Conservation (phyloP, 2,329 filamentous ascomycete species). For the Penicillium crustosum region DNA sequence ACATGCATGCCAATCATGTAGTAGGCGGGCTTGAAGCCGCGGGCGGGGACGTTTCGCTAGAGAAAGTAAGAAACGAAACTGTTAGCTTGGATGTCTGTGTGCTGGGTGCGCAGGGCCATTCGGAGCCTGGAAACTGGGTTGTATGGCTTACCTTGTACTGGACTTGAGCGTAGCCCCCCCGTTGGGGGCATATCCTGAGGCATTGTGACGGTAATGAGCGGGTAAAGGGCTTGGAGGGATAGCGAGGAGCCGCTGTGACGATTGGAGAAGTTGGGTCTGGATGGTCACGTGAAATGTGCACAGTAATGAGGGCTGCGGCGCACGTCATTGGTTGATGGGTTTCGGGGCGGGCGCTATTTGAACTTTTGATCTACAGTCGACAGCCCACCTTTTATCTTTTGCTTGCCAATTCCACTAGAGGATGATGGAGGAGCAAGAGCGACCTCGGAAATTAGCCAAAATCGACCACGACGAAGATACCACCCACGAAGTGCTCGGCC, state of each 20-base stretch:
- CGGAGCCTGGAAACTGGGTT: neutral
- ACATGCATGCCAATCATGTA: conserved; percentile 74
- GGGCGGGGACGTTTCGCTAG: conserved; percentile 86
- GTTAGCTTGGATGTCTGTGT: conserved; percentile 9
- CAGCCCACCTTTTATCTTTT: conserved; percentile 11
- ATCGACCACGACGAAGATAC: conserved; percentile 39
- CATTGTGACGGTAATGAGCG: conserved; percentile 58
- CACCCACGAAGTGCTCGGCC: conserved; percentile 24
- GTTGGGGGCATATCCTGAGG: conserved; percentile 94
- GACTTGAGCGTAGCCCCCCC: conserved; percentile 90
- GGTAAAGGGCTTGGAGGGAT: conserved; percentile 20
- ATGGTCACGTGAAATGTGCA: conserved; percentile 30
- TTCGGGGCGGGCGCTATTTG: conserved; percentile 17
- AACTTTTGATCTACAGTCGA: conserved; percentile 19
- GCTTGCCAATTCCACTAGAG: neutral
- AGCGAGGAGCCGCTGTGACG: conserved; percentile 21
- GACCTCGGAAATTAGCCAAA: conserved; percentile 58
- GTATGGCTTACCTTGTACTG: conserved; percentile 80
- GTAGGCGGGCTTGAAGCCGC: conserved; percentile 80
- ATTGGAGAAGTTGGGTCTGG: conserved; percentile 33
- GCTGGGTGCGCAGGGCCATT: conserved; percentile 3
- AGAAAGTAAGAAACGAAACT: conserved; percentile 3
- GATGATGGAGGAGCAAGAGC: conserved; percentile 55
- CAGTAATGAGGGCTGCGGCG: conserved; percentile 33
- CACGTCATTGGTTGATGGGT: conserved; percentile 29